Percentiles rank a stretch among this genome's conserved stretches.
These are phyloP conservation scores for Passiflora organensis DNA, from an alignment of 345 rosid genomes.

Conservation along the genomic window DNA sequence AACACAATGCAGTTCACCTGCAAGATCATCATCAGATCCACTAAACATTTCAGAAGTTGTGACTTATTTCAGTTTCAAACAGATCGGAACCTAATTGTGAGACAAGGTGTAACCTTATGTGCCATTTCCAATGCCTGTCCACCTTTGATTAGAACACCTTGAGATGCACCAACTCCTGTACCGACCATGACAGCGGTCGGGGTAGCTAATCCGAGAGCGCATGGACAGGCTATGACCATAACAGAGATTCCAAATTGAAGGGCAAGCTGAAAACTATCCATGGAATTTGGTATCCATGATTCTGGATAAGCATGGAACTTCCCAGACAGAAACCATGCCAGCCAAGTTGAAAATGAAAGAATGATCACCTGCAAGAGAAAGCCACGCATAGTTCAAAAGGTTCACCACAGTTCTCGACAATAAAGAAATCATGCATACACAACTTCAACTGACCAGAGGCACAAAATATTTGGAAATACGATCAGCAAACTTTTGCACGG, in stretches of 20 bases:
- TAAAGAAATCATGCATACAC: too few species aligned
- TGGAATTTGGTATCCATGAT: conserved; percentile 88
- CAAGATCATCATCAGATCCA: conserved; percentile 1
- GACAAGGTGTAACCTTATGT: conserved; percentile 45
- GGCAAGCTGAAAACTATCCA: conserved; percentile 91
- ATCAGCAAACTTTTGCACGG: conserved; percentile 91
- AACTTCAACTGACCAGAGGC: conserved; percentile 52
- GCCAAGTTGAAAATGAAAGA: conserved; percentile 79
- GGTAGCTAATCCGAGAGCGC: conserved; percentile 96
- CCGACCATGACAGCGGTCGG: conserved; percentile 99
- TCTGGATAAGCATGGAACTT: conserved; percentile 71
- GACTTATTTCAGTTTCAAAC: not conserved
- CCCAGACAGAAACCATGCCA: conserved; percentile 85
- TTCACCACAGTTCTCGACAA: too few species aligned
- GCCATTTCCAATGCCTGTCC: conserved; percentile 93
- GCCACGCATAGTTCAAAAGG: not conserved
- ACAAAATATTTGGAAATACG: conserved; percentile 81
- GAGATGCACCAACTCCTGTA: conserved; percentile 97
- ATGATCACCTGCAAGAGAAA: conserved; percentile 55
- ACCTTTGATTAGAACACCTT: conserved; percentile 87
- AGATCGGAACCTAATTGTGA: conserved; percentile 1
- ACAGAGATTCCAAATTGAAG: conserved; percentile 98
- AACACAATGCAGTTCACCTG: conserved; percentile 87
- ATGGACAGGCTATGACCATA: conserved; percentile 97
- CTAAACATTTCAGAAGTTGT: not conserved